Conservation (phyloP, 179 eudicot species). For the Silene noctiflora region DNA sequence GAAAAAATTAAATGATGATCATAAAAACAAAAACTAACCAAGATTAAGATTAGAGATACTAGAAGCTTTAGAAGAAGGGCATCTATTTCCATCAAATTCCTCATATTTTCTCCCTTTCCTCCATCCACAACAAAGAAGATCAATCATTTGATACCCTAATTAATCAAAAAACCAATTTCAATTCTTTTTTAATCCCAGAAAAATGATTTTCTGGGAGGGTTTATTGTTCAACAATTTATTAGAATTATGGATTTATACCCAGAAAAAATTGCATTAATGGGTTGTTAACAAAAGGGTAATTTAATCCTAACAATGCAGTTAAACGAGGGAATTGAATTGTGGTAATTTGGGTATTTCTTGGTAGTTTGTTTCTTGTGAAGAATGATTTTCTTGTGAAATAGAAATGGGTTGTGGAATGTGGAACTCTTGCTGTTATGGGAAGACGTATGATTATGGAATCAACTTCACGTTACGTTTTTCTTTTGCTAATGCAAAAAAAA, state of each 20-base stretch:
- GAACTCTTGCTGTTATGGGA: constrained; percentile 7
- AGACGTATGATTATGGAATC: constrained; percentile 6
- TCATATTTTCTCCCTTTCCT: constrained; percentile 28
- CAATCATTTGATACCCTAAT: constrained; percentile 33
- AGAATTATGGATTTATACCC: not conserved
- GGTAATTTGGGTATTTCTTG: not conserved
- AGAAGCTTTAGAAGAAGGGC: constrained; percentile 26
- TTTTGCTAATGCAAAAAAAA: too few relatives aligned
- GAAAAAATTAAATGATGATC: not conserved
- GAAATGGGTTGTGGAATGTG: not conserved
- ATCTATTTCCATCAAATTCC: constrained; percentile 21
- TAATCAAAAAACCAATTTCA: not conserved
- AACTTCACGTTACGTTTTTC: constrained; percentile 8
- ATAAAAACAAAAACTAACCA: constrained; percentile 9
- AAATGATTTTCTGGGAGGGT: not conserved
- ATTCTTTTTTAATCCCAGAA: constrained; percentile 3
- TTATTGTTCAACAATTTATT: constrained; percentile 15
- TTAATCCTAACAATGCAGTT: not conserved
- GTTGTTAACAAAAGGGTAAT: not conserved
- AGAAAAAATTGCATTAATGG: not conserved
- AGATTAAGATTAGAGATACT: constrained; percentile 14
- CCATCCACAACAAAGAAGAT: constrained; percentile 43
- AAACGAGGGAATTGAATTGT: not conserved
- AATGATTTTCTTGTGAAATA: not conserved
- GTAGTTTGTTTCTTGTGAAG: not conserved